Evolutionary conservation across 192 early-diverging fungal genomes (phyloP).

Genomic region (Podila epicladia): DNA sequence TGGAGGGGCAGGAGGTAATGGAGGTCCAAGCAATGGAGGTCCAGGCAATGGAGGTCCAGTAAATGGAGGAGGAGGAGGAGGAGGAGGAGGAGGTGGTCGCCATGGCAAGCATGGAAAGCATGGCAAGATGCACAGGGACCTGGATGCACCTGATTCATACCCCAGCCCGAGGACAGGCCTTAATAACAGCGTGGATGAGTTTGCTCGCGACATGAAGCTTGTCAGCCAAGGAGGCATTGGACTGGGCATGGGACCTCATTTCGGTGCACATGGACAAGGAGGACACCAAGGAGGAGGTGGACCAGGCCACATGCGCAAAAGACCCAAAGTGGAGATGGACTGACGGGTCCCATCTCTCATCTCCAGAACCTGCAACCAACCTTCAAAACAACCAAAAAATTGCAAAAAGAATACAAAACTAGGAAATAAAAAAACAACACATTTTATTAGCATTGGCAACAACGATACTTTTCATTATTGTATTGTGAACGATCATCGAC

Average conservation of each 20-base stretch:
- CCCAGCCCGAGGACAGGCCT: conserved; percentile 42
- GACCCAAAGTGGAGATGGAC: conserved; percentile 22
- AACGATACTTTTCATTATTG: no score
- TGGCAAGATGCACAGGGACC: conserved; percentile 25
- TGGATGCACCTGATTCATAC: conserved; percentile 42
- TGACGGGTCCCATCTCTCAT: background rate
- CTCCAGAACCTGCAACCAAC: no score
- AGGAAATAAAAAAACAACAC: background rate
- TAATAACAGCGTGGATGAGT: conserved; percentile 22
- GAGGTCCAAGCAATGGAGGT: background rate
- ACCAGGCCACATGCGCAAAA: conserved; percentile 25
- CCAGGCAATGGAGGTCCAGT: background rate
- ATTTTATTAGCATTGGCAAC: no score
- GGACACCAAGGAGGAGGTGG: conserved; percentile 4
- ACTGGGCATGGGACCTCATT: conserved; percentile 7
- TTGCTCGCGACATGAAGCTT: conserved; percentile 35
- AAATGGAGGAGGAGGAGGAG: background rate
- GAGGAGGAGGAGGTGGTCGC: conserved; percentile 4
- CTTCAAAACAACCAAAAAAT: no score
- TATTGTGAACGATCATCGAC: background rate
- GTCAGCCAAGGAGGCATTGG: conserved; percentile 23
- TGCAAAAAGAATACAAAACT: background rate
- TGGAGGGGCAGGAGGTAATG: background rate
- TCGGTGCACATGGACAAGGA: background rate
- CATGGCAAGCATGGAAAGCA: conserved; percentile 22